Evolutionary conservation across 768 basidiomycete species (phyloP), one percentile per base, ranked within the genome.

Genomic region (Trametes coccinea): DNA sequence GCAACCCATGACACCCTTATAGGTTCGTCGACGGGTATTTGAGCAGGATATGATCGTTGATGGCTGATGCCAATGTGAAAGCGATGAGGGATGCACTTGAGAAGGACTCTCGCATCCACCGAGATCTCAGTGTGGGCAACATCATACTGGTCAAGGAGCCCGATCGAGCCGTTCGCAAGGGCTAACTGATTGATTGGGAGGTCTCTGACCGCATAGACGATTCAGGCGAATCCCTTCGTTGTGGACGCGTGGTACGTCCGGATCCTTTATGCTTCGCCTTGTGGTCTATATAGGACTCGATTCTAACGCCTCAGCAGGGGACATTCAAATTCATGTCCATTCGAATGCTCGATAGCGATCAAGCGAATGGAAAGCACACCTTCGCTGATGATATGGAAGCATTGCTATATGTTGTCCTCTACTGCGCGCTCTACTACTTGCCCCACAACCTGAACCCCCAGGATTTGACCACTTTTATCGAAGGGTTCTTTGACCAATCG

Each of bases 101-200:
- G 6, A 53, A 59, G 27, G 58, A 33, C 13, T 49, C 48, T 3
- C 48, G 56, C 14, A 53, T 62, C 17, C 55, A 56, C 29, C 16
- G 61, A 3, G 61, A 56, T 34, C 41, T 62, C n/a, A 60, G 59
- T 14, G 22, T 60, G 3, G 52, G 52, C 34, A 60, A 60, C 46
- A 49, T 60, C 40, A 54, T 60, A 27, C 52, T 60, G 3, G 59
- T 60, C 31, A 39, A 47, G 33, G 50, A 43, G 10, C 17, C 58
- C 7, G 58, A 41, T 8, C 39, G 41, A 16, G 41, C 45, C 5
- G 29, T 30, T 11, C 51, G 51, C 14, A 31, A 13, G 5, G 59
- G 59, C 22, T 60, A 47, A 10, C 55, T 62, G 11, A 62, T 62
- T 9, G 61, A 62, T 17, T 62, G 61, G 61, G 61, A 62, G 17